A percentile compares a stretch with the other conserved stretches of the same genome.
Conservation (phyloP, 345 rosid genomes). For the Luvunga scandens region DNA sequence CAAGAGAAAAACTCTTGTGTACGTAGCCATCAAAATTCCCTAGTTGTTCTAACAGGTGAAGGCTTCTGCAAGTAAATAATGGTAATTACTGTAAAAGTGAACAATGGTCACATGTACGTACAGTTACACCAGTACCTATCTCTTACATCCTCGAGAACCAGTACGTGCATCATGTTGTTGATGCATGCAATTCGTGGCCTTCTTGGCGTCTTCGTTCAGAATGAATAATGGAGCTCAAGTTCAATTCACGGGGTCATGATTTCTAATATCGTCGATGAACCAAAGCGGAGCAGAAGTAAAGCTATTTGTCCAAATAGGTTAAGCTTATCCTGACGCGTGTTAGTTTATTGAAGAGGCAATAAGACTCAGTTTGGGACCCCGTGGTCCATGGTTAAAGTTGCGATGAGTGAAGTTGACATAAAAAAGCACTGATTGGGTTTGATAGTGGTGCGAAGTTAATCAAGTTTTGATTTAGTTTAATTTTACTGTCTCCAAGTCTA, state of each 20-base stretch:
- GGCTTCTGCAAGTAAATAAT: neutral
- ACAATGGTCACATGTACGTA: neutral
- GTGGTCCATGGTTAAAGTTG: neutral
- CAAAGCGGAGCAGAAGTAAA: neutral
- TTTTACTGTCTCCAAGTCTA: neutral
- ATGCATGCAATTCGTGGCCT: neutral
- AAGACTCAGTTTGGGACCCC: neutral
- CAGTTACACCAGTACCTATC: too few relatives aligned
- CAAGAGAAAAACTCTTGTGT: neutral
- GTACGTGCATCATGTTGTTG: too few relatives aligned
- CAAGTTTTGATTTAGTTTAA: neutral
- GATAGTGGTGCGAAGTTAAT: neutral
- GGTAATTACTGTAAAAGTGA: neutral
- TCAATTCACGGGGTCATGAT: neutral
- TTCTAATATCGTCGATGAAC: neutral
- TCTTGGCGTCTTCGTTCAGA: neutral
- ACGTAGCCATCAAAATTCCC: neutral
- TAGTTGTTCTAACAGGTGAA: neutral
- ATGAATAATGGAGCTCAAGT: neutral
- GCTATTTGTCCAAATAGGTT: neutral
- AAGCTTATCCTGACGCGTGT: neutral
- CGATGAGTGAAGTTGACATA: neutral
- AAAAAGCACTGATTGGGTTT: constrained; percentile 9
- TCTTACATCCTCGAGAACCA: neutral
- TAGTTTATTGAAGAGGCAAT: too few relatives aligned